phyloP scores from a whole-genome alignment of 352 stramenopile genomes.

The Phytophthora kernoviae region DNA sequence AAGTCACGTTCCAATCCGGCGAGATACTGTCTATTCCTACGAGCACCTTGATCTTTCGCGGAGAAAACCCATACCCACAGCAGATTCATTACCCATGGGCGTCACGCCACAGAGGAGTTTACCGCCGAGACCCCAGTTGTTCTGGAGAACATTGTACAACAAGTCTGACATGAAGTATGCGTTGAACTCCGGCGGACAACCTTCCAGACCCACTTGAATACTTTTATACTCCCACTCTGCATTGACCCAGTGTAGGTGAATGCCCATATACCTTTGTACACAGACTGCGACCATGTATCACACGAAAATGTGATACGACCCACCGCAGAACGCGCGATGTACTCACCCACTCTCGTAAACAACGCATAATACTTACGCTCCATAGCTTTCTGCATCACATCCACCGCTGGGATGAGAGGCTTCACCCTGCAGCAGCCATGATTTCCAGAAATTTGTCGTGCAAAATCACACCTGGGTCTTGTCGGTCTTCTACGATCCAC shows the following conservation, averaged over 20 bases:
- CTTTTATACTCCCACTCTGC: constrained; percentile 87
- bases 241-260: constrained; percentile 86
- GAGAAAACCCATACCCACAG: constrained; percentile 75
- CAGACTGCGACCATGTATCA: constrained; percentile 74
- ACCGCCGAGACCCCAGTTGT: constrained; percentile 75
- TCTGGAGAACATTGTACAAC: constrained; percentile 81
- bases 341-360: constrained; percentile 74
- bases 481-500: constrained; percentile 78
- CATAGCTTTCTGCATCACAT: constrained; percentile 67
- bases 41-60: constrained; percentile 78
- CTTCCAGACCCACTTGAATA: constrained; percentile 77
- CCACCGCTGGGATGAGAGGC: constrained; percentile 51
- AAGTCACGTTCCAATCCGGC: constrained; percentile 77
- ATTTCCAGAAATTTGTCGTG: constrained; percentile 80
- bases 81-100: constrained; percentile 60
- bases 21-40: constrained; percentile 80
- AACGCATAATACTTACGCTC: constrained; percentile 77
- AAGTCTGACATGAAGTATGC: constrained; percentile 82
- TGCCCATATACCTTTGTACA: constrained; percentile 77
- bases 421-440: constrained; percentile 50
- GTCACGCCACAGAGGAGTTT: constrained; percentile 78
- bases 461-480: constrained; percentile 64
- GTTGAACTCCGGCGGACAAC: constrained; percentile 68
- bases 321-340: constrained; percentile 72
- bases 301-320: constrained; percentile 79